Percentiles rank a stretch among this genome's conserved stretches.
These are phyloP conservation scores for Boeremia exigua DNA, from an alignment of 2,329 filamentous ascomycete species.

Conservation along the genomic window DNA sequence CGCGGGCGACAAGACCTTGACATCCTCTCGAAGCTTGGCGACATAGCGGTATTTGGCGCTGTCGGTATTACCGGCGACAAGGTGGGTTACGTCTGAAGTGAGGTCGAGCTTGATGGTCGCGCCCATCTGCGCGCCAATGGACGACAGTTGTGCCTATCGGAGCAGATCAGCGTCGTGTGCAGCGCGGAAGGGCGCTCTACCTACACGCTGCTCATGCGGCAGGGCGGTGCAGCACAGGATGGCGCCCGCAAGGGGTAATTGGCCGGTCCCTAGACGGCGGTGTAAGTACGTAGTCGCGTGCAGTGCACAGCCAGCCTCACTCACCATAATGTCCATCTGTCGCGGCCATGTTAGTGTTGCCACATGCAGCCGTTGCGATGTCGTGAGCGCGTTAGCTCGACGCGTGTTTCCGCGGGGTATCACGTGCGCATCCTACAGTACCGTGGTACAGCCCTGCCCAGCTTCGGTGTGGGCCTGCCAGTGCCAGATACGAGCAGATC, in stretches of 20 bases:
- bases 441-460: slow-evolving; percentile 4
- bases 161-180: slow-evolving; percentile 3
- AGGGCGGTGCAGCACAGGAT: slow-evolving; percentile 90
- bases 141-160: slow-evolving; percentile 61
- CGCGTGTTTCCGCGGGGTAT: slow-evolving; percentile 13
- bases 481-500: slow-evolving; percentile 18
- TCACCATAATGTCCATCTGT: slow-evolving; percentile 38
- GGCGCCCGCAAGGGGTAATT: slow-evolving; percentile 60
- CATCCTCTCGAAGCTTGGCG: slow-evolving; percentile 84
- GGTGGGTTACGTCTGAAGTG: slow-evolving; percentile 93
- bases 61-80: slow-evolving; percentile 86
- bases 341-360: slow-evolving; percentile 33
- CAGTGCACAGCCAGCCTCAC: slow-evolving; percentile 11
- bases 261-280: slow-evolving; percentile 32
- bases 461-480: not conserved
- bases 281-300: slow-evolving; percentile 15
- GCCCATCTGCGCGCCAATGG: slow-evolving; percentile 78
- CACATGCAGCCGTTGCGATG: slow-evolving; percentile 21
- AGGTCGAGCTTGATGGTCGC: slow-evolving; percentile 88
- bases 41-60: slow-evolving; percentile 97
- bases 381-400: slow-evolving; percentile 10
- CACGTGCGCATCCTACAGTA: slow-evolving; percentile 1
- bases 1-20: slow-evolving; percentile 78
- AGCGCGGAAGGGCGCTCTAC: slow-evolving; percentile 4
- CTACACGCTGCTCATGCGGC: slow-evolving; percentile 76